These are phyloP conservation scores for Plasmodium inui DNA, from an alignment of 169 alveolate species.

Conservation along the genomic window DNA sequence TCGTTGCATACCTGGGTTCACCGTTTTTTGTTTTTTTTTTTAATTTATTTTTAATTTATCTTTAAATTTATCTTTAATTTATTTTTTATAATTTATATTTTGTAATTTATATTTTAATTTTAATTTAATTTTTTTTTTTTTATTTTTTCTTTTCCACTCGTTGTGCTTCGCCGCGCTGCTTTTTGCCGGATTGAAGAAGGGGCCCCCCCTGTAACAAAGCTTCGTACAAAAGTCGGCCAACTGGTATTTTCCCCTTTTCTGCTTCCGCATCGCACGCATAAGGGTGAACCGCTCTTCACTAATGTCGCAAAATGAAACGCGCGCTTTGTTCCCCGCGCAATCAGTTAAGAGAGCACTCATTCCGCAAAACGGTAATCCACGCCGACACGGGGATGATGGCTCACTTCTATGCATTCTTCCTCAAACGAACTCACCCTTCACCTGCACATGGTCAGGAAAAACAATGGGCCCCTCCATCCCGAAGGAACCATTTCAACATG, in stretches of 20 bases:
- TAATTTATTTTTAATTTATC: neutral
- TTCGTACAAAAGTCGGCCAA: neutral
- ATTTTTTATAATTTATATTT: neutral
- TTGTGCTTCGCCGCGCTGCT: neutral
- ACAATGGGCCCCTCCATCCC: neutral
- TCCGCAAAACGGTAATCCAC: neutral
- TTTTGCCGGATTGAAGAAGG: neutral
- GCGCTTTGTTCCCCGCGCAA: neutral
- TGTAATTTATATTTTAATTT: neutral
- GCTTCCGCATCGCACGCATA: neutral
- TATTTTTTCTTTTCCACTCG: neutral
- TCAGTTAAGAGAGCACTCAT: neutral
- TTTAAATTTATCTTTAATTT: neutral
- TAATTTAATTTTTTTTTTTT: neutral
- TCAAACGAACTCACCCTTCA: neutral
- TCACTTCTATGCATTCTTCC: neutral
- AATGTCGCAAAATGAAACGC: neutral
- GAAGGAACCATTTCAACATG: slow-evolving; percentile 54
- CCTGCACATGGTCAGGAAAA: neutral
- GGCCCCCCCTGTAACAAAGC: neutral
- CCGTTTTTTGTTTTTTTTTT: neutral
- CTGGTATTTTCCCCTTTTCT: neutral
- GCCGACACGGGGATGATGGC: neutral
- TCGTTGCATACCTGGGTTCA: neutral
- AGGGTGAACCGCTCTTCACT: neutral